These are phyloP conservation scores for Glonium stellatum DNA, from an alignment of 495 filamentous ascomycete species.

Conservation along the genomic window DNA sequence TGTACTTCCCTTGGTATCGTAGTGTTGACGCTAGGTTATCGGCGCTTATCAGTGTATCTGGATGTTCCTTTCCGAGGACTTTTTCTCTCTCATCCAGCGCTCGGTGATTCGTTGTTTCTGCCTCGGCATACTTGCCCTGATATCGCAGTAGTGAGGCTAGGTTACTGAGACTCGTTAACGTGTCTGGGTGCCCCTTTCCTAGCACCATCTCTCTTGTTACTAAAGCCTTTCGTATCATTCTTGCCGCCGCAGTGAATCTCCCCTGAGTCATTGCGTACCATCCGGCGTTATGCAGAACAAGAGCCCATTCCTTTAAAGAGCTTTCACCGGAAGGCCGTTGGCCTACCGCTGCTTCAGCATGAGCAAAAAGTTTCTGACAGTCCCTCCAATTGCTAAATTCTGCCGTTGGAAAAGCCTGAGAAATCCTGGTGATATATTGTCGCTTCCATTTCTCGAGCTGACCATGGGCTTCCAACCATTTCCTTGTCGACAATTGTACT, in stretches of 20 bases:
- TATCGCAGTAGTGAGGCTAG: too few species aligned
- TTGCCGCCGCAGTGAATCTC: too few species aligned
- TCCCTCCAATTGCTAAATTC: neutral
- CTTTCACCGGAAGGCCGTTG: neutral
- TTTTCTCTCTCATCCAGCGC: too few species aligned
- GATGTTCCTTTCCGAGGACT: neutral
- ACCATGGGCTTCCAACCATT: neutral
- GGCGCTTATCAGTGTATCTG: neutral
- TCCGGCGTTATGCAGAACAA: too few species aligned
- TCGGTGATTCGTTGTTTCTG: too few species aligned
- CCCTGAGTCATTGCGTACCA: too few species aligned
- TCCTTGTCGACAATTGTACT: neutral
- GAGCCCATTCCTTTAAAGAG: neutral
- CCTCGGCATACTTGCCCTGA: too few species aligned
- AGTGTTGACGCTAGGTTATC: neutral
- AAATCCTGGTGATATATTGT: neutral
- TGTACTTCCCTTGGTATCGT: neutral
- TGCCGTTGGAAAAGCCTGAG: neutral
- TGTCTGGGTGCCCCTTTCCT: too few species aligned
- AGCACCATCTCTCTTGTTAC: too few species aligned
- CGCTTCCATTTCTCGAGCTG: neutral
- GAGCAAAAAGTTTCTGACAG: neutral
- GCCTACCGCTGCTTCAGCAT: neutral
- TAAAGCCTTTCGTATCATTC: too few species aligned
- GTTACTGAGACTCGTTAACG: too few species aligned